Evolutionary conservation across 352 stramenopile species (phyloP).

Genomic region (Stramenopiles sp.): DNA sequence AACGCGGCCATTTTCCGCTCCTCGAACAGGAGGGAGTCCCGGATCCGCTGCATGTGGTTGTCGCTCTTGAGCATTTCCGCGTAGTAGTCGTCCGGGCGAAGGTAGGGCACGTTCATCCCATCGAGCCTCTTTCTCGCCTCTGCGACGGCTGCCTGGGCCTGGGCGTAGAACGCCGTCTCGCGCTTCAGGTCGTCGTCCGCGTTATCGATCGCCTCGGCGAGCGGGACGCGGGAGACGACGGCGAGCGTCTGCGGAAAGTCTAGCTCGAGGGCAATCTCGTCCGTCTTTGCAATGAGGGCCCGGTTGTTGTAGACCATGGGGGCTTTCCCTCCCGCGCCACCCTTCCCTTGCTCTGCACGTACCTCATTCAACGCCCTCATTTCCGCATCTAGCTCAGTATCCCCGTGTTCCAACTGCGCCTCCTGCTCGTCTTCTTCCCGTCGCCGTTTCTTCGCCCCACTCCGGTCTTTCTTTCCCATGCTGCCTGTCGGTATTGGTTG

Average conservation of each 20-base stretch:
- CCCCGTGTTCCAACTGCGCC: neutral
- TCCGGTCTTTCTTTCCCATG: neutral
- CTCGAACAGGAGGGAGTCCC: constrained; percentile 97
- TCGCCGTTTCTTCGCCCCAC: neutral
- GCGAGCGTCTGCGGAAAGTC: neutral
- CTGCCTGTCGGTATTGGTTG: too few species aligned
- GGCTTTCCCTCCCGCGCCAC: neutral
- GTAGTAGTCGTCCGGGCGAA: constrained; percentile 88
- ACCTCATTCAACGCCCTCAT: neutral
- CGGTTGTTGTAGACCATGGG: neutral
- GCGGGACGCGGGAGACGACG: neutral
- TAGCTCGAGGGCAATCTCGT: neutral
- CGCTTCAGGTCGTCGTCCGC: constrained; percentile 20
- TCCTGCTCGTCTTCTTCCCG: neutral
- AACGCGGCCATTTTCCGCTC: constrained; percentile 97
- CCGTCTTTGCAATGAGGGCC: neutral
- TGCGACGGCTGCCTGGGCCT: constrained; percentile 44
- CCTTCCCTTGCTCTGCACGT: neutral
- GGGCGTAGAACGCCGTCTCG: constrained; percentile 54
- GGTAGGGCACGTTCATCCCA: constrained; percentile 54
- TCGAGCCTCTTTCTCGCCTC: constrained; percentile 33
- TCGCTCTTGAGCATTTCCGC: constrained; percentile 98
- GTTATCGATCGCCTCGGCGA: constrained; percentile 33
- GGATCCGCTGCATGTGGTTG: constrained; percentile 74
- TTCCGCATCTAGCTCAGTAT: neutral